Evolutionary conservation across 352 stramenopile species (phyloP).

Genomic region (Aphanomyces cochlioides): DNA sequence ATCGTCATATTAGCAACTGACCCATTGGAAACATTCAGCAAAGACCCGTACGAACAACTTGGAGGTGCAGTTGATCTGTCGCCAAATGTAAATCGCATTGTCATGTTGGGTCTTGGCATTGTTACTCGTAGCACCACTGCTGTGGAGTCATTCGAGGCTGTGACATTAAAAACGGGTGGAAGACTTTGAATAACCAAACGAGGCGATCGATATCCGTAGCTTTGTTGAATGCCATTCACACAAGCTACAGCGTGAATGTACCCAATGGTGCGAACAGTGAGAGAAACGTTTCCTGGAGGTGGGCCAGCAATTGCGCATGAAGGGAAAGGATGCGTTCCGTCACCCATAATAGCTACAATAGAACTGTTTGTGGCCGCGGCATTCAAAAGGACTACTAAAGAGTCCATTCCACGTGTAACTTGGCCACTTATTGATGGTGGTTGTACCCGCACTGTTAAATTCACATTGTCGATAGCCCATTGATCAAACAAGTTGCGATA

Average conservation of each 20-base stretch:
- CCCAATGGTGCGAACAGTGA: constrained; percentile 3
- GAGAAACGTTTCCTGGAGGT: neutral
- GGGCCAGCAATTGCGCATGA: constrained; percentile 33
- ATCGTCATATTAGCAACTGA: neutral
- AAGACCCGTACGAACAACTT: constrained; percentile 23
- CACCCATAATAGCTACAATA: constrained; percentile 43
- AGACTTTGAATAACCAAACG: constrained; percentile 14
- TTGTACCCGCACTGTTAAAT: constrained; percentile 51
- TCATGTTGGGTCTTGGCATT: constrained; percentile 26
- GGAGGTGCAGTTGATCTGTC: neutral
- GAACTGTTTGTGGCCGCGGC: constrained; percentile 48
- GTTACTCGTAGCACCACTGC: neutral
- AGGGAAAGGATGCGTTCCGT: constrained; percentile 59
- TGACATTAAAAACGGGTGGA: neutral
- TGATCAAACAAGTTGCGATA: constrained; percentile 75
- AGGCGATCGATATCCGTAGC: constrained; percentile 24
- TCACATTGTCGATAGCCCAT: constrained; percentile 61
- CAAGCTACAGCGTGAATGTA: constrained; percentile 26
- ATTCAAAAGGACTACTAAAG: constrained; percentile 37
- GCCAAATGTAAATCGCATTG: constrained; percentile 29
- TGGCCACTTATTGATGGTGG: constrained; percentile 32
- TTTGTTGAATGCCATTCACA: constrained; percentile 6
- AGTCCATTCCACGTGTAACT: constrained; percentile 29
- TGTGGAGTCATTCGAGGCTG: neutral
- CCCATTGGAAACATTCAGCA: neutral